phyloP scores from a whole-genome alignment of 75 land plant genomes.

The Isoetes taiwanensis region DNA sequence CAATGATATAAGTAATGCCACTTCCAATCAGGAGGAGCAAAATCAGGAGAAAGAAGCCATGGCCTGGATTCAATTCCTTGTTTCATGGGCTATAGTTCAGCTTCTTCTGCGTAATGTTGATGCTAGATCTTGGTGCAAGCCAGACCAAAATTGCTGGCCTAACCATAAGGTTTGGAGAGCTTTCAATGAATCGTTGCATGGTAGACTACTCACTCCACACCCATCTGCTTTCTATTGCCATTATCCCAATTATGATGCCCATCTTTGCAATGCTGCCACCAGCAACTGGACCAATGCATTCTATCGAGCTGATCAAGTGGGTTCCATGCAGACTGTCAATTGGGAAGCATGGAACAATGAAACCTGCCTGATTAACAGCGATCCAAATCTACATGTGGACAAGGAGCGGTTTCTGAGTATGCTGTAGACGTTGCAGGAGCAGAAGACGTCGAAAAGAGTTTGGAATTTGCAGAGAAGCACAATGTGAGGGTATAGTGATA shows the following conservation, averaged over 20 bases:
- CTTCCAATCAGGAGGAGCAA: too few species aligned
- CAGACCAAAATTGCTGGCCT: neutral
- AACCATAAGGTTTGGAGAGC: neutral
- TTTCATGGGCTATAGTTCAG: too few species aligned
- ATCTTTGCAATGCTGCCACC: neutral
- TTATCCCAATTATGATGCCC: neutral
- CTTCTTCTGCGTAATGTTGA: too few species aligned
- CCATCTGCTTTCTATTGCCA: neutral
- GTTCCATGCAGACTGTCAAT: neutral
- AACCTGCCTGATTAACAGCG: neutral
- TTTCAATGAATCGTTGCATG: neutral
- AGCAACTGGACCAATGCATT: neutral
- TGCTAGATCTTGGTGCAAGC: too few species aligned
- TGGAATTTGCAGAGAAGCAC: slow-evolving; percentile 10
- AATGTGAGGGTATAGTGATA: slow-evolving; percentile 12
- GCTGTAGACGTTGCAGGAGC: slow-evolving; percentile 6
- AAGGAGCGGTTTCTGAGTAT: slow-evolving; percentile 16
- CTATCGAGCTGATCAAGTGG: slow-evolving; percentile 5
- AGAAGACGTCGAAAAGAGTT: slow-evolving; percentile 4
- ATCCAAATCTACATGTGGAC: neutral
- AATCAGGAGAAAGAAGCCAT: too few species aligned
- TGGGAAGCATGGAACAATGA: neutral
- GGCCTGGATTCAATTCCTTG: too few species aligned
- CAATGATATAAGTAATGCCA: too few species aligned
- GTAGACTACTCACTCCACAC: neutral